Evolutionary conservation across 805 yeast species (phyloP), one percentile per base, ranked within the genome.

Genomic region (Martiniozyma abietophila): DNA sequence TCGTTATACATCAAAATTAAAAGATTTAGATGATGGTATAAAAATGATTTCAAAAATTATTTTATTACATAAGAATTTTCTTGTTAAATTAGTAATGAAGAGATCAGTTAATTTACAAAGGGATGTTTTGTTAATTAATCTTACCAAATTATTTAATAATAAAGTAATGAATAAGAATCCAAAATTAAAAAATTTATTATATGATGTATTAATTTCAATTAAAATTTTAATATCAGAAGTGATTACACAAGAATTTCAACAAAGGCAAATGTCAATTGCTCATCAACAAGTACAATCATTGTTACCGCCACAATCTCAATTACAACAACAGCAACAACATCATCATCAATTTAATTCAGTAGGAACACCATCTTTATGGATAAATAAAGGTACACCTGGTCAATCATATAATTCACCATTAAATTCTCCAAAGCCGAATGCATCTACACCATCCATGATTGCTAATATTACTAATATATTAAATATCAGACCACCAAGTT

Each of bases 151-250:
- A 11, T 58, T 73, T 39, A 61, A 65, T 29, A 61, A 71, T 8
- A 48, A 58, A 4, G 57, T 65, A 20, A 58, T 76, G 45, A 51
- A 61, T 29, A 46, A 56, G 24, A 60, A 69, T 42, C 68, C 66
- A 18, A 74, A 69, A 41, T 49, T 76, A 33, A 66, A 67, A 42
- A 75, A 76, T 32, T 52, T 76, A 41, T 54, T 76, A 1, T 74
- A 76, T 48, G 84, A 77, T 47, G 63, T 76, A 36, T 54, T 77
- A 23, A 54, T 74, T 8, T 65, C 80, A 1, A 56, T 75, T 46
- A 76, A 74, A 48, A 40, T 51, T 14, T 45, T 49, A 24, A 51
- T 59, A 4, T 51, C 62, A 1, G 64, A 59, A 35, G 29, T 42
- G 1, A 31, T 47, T 5, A 40, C 44, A 25, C 26, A 35, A 29